These are phyloP conservation scores for Phytophthora idaei DNA, from an alignment of 352 stramenopile genomes.

Conservation along the genomic window DNA sequence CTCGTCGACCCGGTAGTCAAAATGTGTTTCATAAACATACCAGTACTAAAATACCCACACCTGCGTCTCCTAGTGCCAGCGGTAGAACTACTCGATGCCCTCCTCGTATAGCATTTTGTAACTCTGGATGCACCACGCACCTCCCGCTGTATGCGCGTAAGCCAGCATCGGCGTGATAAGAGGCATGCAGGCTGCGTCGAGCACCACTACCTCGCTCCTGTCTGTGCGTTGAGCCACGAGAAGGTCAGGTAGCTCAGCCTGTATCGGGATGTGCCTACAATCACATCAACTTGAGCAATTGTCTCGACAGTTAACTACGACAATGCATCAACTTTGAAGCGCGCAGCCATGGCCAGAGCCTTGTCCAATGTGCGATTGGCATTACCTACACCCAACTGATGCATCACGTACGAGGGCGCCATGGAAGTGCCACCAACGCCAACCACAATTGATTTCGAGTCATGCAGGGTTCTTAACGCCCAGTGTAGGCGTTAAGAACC, in stretches of 20 bases:
- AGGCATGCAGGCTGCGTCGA: conserved; percentile 99
- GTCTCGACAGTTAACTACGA: conserved; percentile 54
- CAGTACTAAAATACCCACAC: conserved; percentile 43
- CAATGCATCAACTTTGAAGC: conserved; percentile 87
- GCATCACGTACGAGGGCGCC: conserved; percentile 94
- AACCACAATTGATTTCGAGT: conserved; percentile 79
- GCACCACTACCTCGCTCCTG: conserved; percentile 76
- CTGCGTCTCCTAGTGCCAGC: conserved; percentile 87
- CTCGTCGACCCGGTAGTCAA: too few species aligned
- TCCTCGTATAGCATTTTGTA: conserved; percentile 99
- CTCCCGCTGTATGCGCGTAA: conserved; percentile 84
- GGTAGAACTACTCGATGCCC: conserved; percentile 95
- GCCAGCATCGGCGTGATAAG: conserved; percentile 93
- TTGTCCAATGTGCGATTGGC: conserved; percentile 95
- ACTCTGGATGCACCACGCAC: conserved; percentile 91
- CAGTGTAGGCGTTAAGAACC: conserved; percentile 25
- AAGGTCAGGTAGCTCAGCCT: conserved; percentile 78
- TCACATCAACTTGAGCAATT: conserved; percentile 77
- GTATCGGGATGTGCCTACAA: conserved; percentile 96
- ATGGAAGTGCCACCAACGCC: conserved; percentile 95
- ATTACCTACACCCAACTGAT: conserved; percentile 76
- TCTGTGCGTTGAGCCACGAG: conserved; percentile 44
- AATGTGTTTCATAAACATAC: too few species aligned
- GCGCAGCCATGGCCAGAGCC: conserved; percentile 84
- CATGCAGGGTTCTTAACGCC: conserved; percentile 20